Base-by-base conservation (phyloP, 2,329 filamentous ascomycete genomes). In the Cyanodermella asteris region DNA sequence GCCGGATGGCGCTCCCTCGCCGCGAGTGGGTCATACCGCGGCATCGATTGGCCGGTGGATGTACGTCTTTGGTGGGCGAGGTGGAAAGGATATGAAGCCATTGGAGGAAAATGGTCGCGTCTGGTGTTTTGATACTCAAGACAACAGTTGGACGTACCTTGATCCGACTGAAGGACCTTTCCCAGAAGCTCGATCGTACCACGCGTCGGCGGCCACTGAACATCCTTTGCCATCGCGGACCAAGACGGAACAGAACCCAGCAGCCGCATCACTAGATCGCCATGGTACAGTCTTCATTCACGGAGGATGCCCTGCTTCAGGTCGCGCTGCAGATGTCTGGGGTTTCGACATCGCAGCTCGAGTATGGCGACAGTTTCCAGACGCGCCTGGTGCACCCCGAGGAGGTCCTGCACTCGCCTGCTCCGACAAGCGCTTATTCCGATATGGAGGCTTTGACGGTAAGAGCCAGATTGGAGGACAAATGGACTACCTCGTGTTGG, bases 401-500 rank as follows among this genome's bases (percentile, higher is more conserved):
- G 68, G 69, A 13, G 77, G 75, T 2, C 53, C 73, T 0, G 64
- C 66, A 4, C 65, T 90, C 14, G 64, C 70, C 1, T 59, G 71
- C 26, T 59, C 58, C 22, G 58, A 61, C 27, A 64, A 64, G 13
- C 61, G 66, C 13, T 45, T 91, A 5, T 90, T 72, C 48, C 62
- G 78, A 15, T 82, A 80, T 52, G 76, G 78, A 32, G 80, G 80
- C 0, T 84, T 72, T 37, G 74, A 84, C 43, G 77, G 74, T 1
- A 52, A 58, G 22, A 51, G 41, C 0, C 73, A 82, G 38, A 54
- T 76, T 23, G 77, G 77, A 10, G 77, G 74, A 0, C 57, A 60
- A 30, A 40, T 91, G 8, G 77, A 90, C 39, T 29, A 25, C 22
- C 24, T 35, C 7, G 20, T 31, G 17, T 22, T 32, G 6, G 22